Evolutionary conservation across 2,329 filamentous ascomycete genomes (phyloP), one percentile per base, ranked within the genome.

Genomic region (Botrytis elliptica): DNA sequence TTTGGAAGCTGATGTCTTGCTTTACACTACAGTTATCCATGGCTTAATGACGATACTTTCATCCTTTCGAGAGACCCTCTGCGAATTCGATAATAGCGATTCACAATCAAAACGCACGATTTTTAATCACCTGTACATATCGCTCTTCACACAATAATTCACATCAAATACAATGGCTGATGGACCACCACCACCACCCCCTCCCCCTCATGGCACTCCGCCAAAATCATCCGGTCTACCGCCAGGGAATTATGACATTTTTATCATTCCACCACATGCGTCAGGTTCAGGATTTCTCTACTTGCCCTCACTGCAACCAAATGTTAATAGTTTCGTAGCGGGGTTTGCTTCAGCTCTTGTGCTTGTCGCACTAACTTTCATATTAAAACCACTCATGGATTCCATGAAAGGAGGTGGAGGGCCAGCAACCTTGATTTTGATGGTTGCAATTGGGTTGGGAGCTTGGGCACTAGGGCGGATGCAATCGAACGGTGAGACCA

Each of bases 221-320:
- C 92, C 93, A 68, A 91, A 91, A 82, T 89, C 88, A 33, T 85
- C 86, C 40, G 92, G 92, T 73, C 85, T 98, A 66, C 95, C 95
- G 4, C 88, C 92, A 1, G 95, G 95, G 72, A 97, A 96, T 81
- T 98, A 97, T 83, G 95, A 98, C 85, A 97, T 98, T 81, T 98
- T 98, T 85, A 92, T 98, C 82, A 95, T 98, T 80, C 95, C 95
- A 12, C 93, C 95, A 65, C 94, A 97, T 82, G 95, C 94, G 18
- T 88, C 95, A 10, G 95, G 95, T 71, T 90, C 91, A 0, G 95
- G 95, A 49, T 98, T 98, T 83, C 86, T 98, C 42, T 98, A 98
- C 82, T 88, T 98, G n/a, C 95, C 95, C 0, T 97, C 95, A 0
- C 83, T 98, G 75, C 89, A 92, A 80, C 92, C 93, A 33, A 93